Base-by-base conservation (phyloP, 139 green algal species). In the Chlamydomonas incerta region DNA sequence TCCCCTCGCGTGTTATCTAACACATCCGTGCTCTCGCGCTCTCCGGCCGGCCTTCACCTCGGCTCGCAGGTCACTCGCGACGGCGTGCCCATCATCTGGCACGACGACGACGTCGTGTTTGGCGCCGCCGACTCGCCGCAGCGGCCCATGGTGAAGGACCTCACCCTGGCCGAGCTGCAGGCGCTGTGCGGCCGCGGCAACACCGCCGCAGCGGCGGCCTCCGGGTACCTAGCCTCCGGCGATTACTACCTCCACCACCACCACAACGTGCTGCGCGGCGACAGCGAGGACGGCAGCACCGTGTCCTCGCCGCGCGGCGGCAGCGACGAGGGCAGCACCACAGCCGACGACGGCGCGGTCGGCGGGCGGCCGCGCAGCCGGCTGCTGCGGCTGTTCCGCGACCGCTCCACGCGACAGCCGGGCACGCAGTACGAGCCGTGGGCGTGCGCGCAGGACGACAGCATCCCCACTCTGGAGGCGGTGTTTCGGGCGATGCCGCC, bases 61-160 rank as follows among this genome's bases (percentile, higher is more conserved):
- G 37, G 41, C 41, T 31, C 31, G 17, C 80, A 95, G 85, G 92
- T 96, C 13, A 97, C 95, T 0, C 20, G 33, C 24, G 95, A 98
- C 77, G 90, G 91, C 63, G 86, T 96, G 17, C 92, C 94, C 0
- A 93, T 98, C 5, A 86, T 97, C 6, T 98, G 93, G 92, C 96
- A 98, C 80, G 96, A 98, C 87, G 91, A 98, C 86, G 79, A 89
- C 29, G 84, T 98, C 6, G 81, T 93, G 31, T 90, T 80, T 23
- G 93, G 93, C 24, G 70, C 91, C 28, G 71, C 75, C 9, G 60
- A 63, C 13, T 29, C 74, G 33, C 89, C 93, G n/a, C 73, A 63
- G 13, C 75, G 47, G 60, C 74, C 66, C 15, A 41, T 71, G 47
- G 89, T 98, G 1, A 76, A 76, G 1, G 92, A 97, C 60, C 83